phyloP scores from a whole-genome alignment of 371 early-diverging fungal genomes.

The Mortierella sp. region DNA sequence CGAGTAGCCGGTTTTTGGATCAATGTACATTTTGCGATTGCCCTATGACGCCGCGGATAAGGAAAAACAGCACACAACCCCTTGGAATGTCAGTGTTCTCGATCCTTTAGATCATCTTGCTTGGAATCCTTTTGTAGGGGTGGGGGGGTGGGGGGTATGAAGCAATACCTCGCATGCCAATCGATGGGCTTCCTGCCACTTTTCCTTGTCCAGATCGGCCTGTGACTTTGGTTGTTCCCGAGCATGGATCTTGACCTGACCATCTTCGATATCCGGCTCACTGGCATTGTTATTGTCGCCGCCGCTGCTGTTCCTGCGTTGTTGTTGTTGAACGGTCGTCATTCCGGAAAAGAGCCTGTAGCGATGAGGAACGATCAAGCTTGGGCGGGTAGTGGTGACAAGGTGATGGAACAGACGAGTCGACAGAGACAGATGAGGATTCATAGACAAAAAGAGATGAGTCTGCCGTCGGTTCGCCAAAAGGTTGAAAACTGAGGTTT shows the following conservation, averaged over 20 bases:
- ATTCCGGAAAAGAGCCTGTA: neutral
- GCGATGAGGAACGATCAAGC: neutral
- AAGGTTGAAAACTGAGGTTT: too few species aligned
- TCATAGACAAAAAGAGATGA: too few species aligned
- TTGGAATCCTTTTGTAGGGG: too few species aligned
- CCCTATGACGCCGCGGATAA: too few species aligned
- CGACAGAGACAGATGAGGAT: neutral
- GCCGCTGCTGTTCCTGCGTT: neutral
- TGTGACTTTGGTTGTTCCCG: conserved; percentile 28
- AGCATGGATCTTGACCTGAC: conserved; percentile 48
- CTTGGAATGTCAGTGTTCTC: too few species aligned
- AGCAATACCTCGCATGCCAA: conserved; percentile 50
- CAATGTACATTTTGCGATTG: conserved; percentile 57
- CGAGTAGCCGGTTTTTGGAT: conserved; percentile 66
- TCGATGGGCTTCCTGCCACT: conserved; percentile 42
- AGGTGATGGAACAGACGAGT: neutral
- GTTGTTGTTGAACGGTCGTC: neutral
- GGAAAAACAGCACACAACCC: too few species aligned
- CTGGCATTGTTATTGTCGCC: too few species aligned
- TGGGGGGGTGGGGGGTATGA: too few species aligned
- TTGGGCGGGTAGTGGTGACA: too few species aligned
- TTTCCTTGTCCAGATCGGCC: conserved; percentile 50
- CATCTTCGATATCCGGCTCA: conserved; percentile 13
- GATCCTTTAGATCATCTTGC: too few species aligned
- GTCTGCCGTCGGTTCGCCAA: too few species aligned